phyloP scores from a whole-genome alignment of 139 green algal genomes.

The Chlorella sorokiniana region DNA sequence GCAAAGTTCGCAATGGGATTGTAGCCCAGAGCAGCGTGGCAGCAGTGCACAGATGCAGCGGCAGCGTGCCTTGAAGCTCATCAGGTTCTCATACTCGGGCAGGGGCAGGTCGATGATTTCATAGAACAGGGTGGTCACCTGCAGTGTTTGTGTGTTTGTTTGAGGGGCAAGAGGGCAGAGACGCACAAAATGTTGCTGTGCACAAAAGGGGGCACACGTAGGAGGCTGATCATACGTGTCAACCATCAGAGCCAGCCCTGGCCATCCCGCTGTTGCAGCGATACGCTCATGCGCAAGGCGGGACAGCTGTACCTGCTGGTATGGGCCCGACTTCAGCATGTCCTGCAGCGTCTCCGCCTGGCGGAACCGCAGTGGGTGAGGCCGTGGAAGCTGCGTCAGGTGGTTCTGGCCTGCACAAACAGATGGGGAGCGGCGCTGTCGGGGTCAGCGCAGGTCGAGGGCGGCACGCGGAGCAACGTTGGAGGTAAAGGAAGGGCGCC shows the following conservation, averaged over 20 bases:
- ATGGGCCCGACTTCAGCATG: constrained; percentile 64
- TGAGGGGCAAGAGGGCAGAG: background rate
- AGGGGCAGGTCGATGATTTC: constrained; percentile 95
- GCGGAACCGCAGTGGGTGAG: constrained; percentile 66
- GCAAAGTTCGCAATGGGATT: no score
- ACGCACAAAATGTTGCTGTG: background rate
- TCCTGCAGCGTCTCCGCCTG: constrained; percentile 56
- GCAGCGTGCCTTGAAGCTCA: constrained; percentile 69
- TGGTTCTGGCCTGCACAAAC: constrained; percentile 81
- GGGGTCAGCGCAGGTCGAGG: no score
- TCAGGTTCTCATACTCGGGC: constrained; percentile 78
- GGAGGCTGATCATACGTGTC: no score
- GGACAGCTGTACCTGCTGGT: constrained; percentile 51
- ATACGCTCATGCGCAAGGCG: no score
- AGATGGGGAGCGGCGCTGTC: no score
- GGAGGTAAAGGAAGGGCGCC: no score
- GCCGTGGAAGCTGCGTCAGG: constrained; percentile 62
- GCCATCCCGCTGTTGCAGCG: no score
- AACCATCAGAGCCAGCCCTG: no score
- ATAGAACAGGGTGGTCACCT: constrained; percentile 82
- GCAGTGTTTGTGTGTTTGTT: background rate
- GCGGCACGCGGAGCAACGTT: no score
- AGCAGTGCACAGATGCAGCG: no score
- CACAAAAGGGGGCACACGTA: background rate
- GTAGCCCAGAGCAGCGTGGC: no score